Evolutionary conservation across 495 filamentous ascomycete species (phyloP).

Genomic region (Penicillium longicatenatum): DNA sequence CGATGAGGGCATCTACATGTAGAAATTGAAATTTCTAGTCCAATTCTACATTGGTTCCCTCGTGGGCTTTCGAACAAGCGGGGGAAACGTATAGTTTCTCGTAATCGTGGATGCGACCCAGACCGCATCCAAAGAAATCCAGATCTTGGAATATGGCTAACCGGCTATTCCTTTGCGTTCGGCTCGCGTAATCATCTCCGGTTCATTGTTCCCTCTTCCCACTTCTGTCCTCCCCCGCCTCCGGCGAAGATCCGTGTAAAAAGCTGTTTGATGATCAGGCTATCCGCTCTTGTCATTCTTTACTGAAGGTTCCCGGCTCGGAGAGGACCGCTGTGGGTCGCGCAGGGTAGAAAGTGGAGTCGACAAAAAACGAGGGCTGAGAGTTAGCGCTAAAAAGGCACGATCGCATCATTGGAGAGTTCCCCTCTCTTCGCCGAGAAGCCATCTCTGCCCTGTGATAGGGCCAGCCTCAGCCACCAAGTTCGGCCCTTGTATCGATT

Average conservation of each 20-base stretch:
- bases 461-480: slow-evolving; percentile 13
- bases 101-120: slow-evolving; percentile 13
- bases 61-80: slow-evolving; percentile 15
- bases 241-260: slow-evolving; percentile 22
- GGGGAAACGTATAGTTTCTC: slow-evolving; percentile 3
- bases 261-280: slow-evolving; percentile 11
- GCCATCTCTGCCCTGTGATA: slow-evolving; percentile 25
- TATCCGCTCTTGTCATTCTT: slow-evolving; percentile 22
- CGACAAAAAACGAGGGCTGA: slow-evolving; percentile 22
- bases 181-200: slow-evolving; percentile 2
- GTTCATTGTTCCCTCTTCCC: background rate
- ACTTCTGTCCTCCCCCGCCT: background rate
- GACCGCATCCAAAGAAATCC: slow-evolving; percentile 18
- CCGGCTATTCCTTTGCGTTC: background rate
- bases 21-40: slow-evolving; percentile 6
- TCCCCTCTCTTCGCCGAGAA: slow-evolving; percentile 25
- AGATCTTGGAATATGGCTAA: slow-evolving; percentile 11
- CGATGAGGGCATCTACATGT: background rate
- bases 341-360: slow-evolving; percentile 19
- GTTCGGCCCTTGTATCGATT: slow-evolving; percentile 35
- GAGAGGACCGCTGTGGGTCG: slow-evolving; percentile 35
- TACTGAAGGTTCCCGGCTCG: slow-evolving; percentile 36
- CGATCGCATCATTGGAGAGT: slow-evolving; percentile 21
- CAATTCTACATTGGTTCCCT: slow-evolving; percentile 25
- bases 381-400: slow-evolving; percentile 21